Evolutionary conservation across 2,329 filamentous ascomycete species (phyloP), one percentile per base, ranked within the genome.

Genomic region (Zymoseptoria tritici): DNA sequence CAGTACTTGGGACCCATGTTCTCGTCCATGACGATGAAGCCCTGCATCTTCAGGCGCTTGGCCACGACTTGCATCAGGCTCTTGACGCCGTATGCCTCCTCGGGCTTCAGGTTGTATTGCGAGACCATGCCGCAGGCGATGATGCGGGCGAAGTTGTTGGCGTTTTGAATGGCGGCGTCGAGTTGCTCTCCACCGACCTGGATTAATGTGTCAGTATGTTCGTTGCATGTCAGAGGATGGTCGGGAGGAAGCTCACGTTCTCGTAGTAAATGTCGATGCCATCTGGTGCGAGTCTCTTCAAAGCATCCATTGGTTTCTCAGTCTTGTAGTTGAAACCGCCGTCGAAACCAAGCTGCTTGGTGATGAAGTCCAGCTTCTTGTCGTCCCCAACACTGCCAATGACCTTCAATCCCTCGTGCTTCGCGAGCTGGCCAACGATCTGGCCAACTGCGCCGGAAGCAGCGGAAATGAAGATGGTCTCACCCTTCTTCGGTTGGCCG

Each of bases 291-390:
- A 94, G 80, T 60, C 88, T 81, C 64, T 79, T 75, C 58, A 95
- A 79, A 0, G 89, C 90, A 9, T 87, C 86, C 0, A 75, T 71
- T 0, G 89, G 82, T 66, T 81, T 83, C 77, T 94, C 89, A 66
- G 84, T 91, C 82, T 94, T 93, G 81, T 95, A 95, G 80, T 95
- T 94, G 78, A 93, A 94, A 8, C 86, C 90, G 16, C 74, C 81
- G 69, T 91, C 86, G 71, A 91, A 91, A 24, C 80, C 80, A 36
- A 91, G 81, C 54, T 88, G 85, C 57, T 87, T 84, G 58, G 74
- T 78, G 72, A 91, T 88, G 73, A 85, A 94, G 20, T 88, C 83
- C 22, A 91, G 79, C 79, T 96, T 95, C 70, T 88, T 86, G 69
- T 92, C 87, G 19, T 85, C 85, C 2, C 91, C 90, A 9, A 91